Conservation (phyloP, 2,329 filamentous ascomycete species). For the Cryphonectria parasitica region DNA sequence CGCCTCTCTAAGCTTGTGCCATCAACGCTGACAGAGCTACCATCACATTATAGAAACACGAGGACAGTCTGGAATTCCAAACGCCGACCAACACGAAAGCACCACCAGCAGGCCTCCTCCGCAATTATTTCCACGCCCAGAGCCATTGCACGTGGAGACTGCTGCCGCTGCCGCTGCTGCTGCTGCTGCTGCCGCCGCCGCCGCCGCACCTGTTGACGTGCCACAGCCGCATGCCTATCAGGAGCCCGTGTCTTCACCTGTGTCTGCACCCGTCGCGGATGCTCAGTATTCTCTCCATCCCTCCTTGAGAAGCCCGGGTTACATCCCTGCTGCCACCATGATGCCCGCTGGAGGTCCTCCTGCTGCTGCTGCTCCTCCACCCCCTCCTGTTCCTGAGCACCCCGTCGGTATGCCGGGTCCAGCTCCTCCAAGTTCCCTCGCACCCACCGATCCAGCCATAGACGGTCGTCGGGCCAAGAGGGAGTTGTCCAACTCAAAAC, state of each 20-base stretch:
- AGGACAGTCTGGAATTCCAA: slow-evolving; percentile 24
- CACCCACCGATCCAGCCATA: slow-evolving; percentile 36
- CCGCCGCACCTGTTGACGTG: slow-evolving; percentile 26
- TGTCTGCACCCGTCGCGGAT: slow-evolving; percentile 41
- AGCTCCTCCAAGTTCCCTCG: slow-evolving; percentile 32
- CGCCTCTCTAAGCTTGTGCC: slow-evolving; percentile 8
- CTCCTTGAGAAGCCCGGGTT: slow-evolving; percentile 45
- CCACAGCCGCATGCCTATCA: slow-evolving; percentile 47
- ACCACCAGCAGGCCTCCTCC: slow-evolving; percentile 21
- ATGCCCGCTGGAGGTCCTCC: slow-evolving; percentile 37
- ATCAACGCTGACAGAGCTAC: slow-evolving; percentile 19
- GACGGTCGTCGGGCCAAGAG: slow-evolving; percentile 80
- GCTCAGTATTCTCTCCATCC: slow-evolving; percentile 54
- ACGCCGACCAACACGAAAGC: slow-evolving; percentile 18
- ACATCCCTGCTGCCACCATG: slow-evolving; percentile 39
- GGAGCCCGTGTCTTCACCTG: slow-evolving; percentile 42
- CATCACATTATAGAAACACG: slow-evolving; percentile 22
- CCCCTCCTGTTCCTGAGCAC: slow-evolving; percentile 31
- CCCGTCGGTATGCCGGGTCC: slow-evolving; percentile 39
- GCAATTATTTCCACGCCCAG: slow-evolving; percentile 26
- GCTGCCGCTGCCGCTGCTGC: too few relatives aligned
- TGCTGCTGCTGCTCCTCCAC: neutral
- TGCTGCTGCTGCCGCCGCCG: too few relatives aligned
- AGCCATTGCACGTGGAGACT: slow-evolving; percentile 21
- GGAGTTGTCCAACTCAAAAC: slow-evolving; percentile 92